Base-by-base conservation (phyloP, 306 rosid species). In the Pyrus pyrifolia region DNA sequence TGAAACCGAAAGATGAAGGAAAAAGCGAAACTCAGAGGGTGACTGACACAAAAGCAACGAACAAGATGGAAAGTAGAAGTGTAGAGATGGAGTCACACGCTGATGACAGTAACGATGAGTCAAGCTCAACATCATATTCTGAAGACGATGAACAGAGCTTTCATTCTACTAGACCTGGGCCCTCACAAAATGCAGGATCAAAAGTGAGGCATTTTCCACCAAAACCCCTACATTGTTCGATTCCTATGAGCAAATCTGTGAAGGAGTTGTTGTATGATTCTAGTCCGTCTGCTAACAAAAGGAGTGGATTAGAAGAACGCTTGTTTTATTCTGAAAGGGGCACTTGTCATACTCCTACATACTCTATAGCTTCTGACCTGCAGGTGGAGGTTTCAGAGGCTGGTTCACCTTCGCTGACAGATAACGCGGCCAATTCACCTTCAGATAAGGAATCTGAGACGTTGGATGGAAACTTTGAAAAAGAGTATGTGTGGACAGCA, bases 331-430 rank as follows among this genome's bases (percentile, higher is more conserved):
- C 70, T 0, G 84, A 72, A 11, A 81, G 86, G 11, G 73, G 75
- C 4, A 27, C 73, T 65, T 85, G 84, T 76, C 97, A 90, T 53
- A 89, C 91, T 1, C 92, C 87, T 40, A 79, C 93, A 14, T 82
- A 60, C 76, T 96, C 97, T 71, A 87, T 96, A 61, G 98, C 99
- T 67, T 96, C 99, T 76, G 99, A 96, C 61, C 30, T 92, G 71
- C 97, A 96, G 82, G 99, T 96, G 40, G 99, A 92, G 85, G 89
- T 91, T 33, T 96, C 99, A n/a, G 98, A 96, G 58, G 2, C 80
- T 45, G 93, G 93, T 62, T 92, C 99, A 21, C 90, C 87, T 67
- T 73, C 97, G 19, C 79, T 84, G 59, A 86, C 89, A 46, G 61
- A 81, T 65, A 89, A 84, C 18, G 97, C 84, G 23, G 86, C 78